Evolutionary conservation across 2,329 filamentous ascomycete species (phyloP).

Genomic region (Graphium sp.): DNA sequence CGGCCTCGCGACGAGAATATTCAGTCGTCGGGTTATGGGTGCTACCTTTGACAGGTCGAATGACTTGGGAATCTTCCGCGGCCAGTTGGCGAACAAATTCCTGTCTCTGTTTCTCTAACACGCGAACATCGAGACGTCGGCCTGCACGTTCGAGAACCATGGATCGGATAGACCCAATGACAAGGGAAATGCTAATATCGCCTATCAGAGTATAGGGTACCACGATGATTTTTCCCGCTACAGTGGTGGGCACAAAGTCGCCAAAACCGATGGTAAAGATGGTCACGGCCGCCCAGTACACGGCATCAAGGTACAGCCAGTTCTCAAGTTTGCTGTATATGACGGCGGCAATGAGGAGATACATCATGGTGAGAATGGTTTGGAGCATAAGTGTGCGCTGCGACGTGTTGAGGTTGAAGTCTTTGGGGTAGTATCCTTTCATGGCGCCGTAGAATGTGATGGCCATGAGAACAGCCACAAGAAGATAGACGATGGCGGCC

Average conservation of each 20-base stretch:
- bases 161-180: slow-evolving; percentile 63
- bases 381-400: slow-evolving; percentile 84
- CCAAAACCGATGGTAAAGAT: slow-evolving; percentile 49
- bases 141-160: slow-evolving; percentile 42
- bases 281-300: slow-evolving; percentile 66
- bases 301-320: slow-evolving; percentile 61
- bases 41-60: slow-evolving; percentile 25
- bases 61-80: slow-evolving; percentile 23
- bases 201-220: slow-evolving; percentile 75
- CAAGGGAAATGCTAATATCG: slow-evolving; percentile 69
- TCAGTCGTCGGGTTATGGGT: slow-evolving; percentile 15
- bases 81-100: slow-evolving; percentile 26
- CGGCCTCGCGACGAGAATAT: slow-evolving; percentile 44
- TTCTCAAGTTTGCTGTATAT: slow-evolving; percentile 57
- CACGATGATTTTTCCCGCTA: slow-evolving; percentile 51
- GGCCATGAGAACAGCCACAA: slow-evolving; percentile 60
- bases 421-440: slow-evolving; percentile 51
- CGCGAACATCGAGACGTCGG: slow-evolving; percentile 33
- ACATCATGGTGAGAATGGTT: slow-evolving; percentile 71
- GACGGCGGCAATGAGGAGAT: slow-evolving; percentile 61
- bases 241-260: slow-evolving; percentile 28
- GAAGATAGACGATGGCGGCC: slow-evolving; percentile 62
- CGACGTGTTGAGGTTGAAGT: slow-evolving; percentile 62
- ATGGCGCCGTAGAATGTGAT: slow-evolving; percentile 68
- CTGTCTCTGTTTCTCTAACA: slow-evolving; percentile 42